Conservation (phyloP, 164 flowering plant genomes). For the Litsea cubeba region DNA sequence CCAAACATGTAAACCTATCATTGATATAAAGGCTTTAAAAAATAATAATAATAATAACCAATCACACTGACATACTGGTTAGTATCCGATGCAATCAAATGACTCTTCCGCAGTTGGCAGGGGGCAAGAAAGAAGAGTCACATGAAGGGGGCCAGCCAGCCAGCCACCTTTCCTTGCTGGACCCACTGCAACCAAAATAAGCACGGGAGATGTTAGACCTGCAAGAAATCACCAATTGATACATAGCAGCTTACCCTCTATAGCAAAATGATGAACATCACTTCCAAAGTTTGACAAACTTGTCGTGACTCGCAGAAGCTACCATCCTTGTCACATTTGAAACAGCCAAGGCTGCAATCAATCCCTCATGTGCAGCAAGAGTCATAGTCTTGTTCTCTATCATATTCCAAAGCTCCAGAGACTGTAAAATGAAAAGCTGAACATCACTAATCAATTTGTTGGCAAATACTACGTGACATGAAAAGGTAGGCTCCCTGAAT, state of each 20-base stretch:
- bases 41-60: neutral
- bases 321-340: conserved; percentile 52
- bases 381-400: conserved; percentile 68
- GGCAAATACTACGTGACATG: neutral
- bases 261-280: conserved; percentile 17
- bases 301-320: conserved; percentile 84
- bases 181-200: conserved; percentile 7
- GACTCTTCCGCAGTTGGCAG: neutral
- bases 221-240: neutral
- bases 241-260: neutral
- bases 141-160: neutral
- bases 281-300: conserved; percentile 69
- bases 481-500: neutral
- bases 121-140: neutral
- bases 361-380: conserved; percentile 55
- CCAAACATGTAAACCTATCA: neutral
- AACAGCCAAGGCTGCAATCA: conserved; percentile 54
- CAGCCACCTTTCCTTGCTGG: neutral
- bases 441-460: neutral
- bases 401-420: conserved; percentile 78
- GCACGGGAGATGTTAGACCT: conserved; percentile 9
- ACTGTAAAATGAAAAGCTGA: conserved; percentile 26
- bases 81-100: neutral
- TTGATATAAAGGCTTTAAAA: neutral
- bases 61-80: neutral